A percentile compares a stretch with the other conserved stretches of the same genome.
These are phyloP conservation scores for Aspergillus sojae DNA, from an alignment of 2,329 filamentous ascomycete species.

Conservation along the genomic window DNA sequence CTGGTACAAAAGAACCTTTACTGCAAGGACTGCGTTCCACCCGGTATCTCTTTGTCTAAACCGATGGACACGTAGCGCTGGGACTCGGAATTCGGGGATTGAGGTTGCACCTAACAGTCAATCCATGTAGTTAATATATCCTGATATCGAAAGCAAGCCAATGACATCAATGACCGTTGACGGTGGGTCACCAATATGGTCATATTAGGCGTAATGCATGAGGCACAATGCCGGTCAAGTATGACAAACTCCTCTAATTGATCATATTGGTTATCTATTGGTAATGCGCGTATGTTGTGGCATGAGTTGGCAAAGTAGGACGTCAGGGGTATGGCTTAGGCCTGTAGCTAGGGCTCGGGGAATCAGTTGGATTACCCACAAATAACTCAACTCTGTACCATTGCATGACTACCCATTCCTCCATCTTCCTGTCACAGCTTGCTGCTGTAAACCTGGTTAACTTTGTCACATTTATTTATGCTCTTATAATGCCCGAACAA, in stretches of 20 bases:
- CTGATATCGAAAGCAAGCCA: neutral
- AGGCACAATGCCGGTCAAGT: neutral
- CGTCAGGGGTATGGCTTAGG: neutral
- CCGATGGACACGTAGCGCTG: neutral
- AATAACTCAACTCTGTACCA: neutral
- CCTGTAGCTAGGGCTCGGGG: neutral
- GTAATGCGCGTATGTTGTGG: neutral
- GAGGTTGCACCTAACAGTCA: neutral
- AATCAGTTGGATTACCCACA: neutral
- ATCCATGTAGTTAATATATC: neutral
- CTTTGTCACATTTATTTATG: too few species aligned
- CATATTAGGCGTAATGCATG: neutral
- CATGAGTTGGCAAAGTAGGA: neutral
- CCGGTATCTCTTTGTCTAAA: neutral
- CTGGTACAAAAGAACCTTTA: neutral
- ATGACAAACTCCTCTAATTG: neutral
- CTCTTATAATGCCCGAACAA: neutral
- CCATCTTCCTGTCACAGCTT: neutral
- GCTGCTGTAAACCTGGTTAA: neutral
- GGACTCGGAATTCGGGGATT: neutral
- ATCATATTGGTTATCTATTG: neutral
- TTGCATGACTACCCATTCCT: neutral
- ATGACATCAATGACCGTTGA: neutral
- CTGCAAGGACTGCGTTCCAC: neutral
- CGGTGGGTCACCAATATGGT: neutral